Base-by-base conservation (phyloP, 225 moss, liverwort and hornwort species). In the Climacium dendroides region DNA sequence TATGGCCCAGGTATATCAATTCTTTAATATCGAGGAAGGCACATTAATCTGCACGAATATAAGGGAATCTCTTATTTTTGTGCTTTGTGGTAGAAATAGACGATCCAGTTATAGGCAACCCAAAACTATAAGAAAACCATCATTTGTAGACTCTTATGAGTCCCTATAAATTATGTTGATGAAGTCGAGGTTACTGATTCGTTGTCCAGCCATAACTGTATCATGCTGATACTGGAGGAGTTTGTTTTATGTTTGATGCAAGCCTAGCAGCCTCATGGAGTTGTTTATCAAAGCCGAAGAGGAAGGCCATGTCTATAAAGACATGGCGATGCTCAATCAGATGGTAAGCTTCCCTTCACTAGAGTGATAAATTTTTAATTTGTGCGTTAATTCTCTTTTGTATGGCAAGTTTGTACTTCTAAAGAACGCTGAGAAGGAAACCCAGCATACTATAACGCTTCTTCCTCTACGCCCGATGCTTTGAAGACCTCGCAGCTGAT, bases 211-310 rank as follows among this genome's bases (percentile, higher is more conserved):
- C 43, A 76, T 64, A 64, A 84, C 28, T 84, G 66, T 80, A 86
- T 82, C 47, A 48, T 78, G 66, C 73, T 90, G 83, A 90, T 70
- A 57, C 48, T 85, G 69, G 85, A 85, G 73, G 74, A 87, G 45
- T 83, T 86, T 76, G 54, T 83, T 71, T 66, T 69, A 48, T 93
- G 80, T 83, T 86, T 86, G 86, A 88, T 88, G 81, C 80, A 90
- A 93, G 92, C 93, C 93, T 86, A 91, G 93, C 92, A 93, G 92
- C 91, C 92, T 93, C 50, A 82, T 92, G 71, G 91, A 92, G 61
- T 87, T 93, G 83, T 93, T 92, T 91, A 82, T 85, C 41, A 91
- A 88, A 78, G 93, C 93, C 15, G 92, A 93, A 87, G 88, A 82
- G 83, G 89, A 93, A 82, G 92, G 85, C 34, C 87, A 93, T 62